Percentiles rank a stretch among this genome's conserved stretches.
Evolutionary conservation across 495 filamentous ascomycete species (phyloP).

Genomic region (Aspergillus leporis): DNA sequence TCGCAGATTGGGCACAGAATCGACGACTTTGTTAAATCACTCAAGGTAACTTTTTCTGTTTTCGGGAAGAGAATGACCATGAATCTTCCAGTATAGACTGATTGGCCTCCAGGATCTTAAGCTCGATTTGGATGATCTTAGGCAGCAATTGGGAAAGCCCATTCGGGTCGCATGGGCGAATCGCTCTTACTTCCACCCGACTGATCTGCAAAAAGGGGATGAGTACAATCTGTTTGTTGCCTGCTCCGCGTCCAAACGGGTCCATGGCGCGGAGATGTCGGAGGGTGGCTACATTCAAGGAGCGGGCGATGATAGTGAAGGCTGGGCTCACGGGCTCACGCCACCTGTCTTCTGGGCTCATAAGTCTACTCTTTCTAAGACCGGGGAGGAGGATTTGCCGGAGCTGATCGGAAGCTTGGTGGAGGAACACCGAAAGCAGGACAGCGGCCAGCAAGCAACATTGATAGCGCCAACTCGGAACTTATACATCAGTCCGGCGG

Average conservation of each 20-base stretch:
- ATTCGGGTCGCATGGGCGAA: constrained; percentile 47
- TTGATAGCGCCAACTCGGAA: constrained; percentile 40
- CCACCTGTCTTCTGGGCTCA: constrained; percentile 78
- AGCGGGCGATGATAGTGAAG: constrained; percentile 89
- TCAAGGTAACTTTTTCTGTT: constrained; percentile 44
- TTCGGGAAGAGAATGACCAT: not conserved
- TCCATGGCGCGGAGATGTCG: constrained; percentile 63
- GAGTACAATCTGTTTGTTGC: constrained; percentile 65
- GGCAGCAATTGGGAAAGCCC: constrained; percentile 38
- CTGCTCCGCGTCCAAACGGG: constrained; percentile 75
- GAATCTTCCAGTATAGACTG: constrained; percentile 3
- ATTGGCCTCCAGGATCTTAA: constrained; percentile 41
- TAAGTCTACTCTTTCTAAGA: constrained; percentile 50
- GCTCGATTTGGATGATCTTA: constrained; percentile 46
- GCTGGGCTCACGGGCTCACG: constrained; percentile 80
- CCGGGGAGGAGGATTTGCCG: constrained; percentile 65
- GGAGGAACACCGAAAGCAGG: constrained; percentile 27
- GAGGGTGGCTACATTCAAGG: constrained; percentile 88
- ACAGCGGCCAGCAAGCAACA: constrained; percentile 23
- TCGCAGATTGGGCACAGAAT: constrained; percentile 73
- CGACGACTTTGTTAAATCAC: constrained; percentile 62
- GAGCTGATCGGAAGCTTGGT: constrained; percentile 61
- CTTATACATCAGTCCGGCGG: constrained; percentile 37
- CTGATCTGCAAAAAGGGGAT: constrained; percentile 40
- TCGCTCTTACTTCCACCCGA: constrained; percentile 38